These are phyloP conservation scores for Pelargonium citronellum DNA, from an alignment of 441 rosid species.

Conservation along the genomic window DNA sequence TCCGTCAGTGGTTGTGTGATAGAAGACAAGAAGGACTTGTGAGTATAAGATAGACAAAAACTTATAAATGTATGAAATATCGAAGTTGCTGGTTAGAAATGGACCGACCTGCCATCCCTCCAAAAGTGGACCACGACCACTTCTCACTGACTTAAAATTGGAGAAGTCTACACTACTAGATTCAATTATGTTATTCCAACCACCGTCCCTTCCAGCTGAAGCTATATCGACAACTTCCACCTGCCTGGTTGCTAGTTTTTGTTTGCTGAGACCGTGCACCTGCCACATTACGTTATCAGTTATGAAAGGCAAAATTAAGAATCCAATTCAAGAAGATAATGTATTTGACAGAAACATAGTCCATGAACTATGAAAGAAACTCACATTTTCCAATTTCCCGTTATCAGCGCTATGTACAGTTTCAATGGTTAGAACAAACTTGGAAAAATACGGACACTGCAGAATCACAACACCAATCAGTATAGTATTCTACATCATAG, in stretches of 20 bases:
- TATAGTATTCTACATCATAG: not conserved
- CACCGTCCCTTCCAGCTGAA: constrained; percentile 39
- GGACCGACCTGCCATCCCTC: constrained; percentile 61
- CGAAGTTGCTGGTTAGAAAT: not conserved
- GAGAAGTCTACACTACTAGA: constrained; percentile 40
- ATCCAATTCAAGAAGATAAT: not conserved
- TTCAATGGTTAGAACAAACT: constrained; percentile 52
- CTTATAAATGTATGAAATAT: too few relatives aligned
- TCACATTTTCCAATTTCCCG: constrained; percentile 54
- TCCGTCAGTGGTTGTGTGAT: too few relatives aligned
- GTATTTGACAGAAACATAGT: not conserved
- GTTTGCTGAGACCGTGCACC: constrained; percentile 52
- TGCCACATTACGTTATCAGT: constrained; percentile 20
- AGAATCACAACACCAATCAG: constrained; percentile 20
- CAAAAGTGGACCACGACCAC: constrained; percentile 56
- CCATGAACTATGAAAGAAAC: constrained; percentile 19
- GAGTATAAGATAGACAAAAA: too few relatives aligned
- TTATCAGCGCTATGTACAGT: constrained; percentile 53
- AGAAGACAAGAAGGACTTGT: too few relatives aligned
- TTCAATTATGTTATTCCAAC: constrained; percentile 49
- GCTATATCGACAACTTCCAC: constrained; percentile 57
- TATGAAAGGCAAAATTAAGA: constrained; percentile 15
- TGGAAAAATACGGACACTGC: constrained; percentile 65
- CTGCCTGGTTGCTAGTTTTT: constrained; percentile 45
- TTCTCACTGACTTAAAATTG: constrained; percentile 44